Percentiles rank a stretch among this genome's conserved stretches.
phyloP scores from a whole-genome alignment of 2,329 filamentous ascomycete genomes.

The Fusarium sterilihyphosum region DNA sequence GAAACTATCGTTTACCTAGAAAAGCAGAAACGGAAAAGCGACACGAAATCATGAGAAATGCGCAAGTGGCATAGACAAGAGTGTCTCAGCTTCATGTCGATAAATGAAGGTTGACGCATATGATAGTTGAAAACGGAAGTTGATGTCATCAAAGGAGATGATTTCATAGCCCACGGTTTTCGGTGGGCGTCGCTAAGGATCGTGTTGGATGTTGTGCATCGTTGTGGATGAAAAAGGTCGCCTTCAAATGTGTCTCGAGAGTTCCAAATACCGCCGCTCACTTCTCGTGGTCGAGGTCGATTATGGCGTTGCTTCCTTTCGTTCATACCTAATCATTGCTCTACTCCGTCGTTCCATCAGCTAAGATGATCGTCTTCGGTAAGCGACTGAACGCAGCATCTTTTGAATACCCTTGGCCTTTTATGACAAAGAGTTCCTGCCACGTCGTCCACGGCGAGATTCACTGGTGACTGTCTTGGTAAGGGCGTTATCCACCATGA shows the following conservation, averaged over 20 bases:
- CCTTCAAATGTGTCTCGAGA: not conserved
- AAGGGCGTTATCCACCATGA: slow-evolving; percentile 34
- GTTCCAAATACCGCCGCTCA: not conserved
- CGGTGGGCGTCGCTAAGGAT: not conserved
- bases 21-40: not conserved
- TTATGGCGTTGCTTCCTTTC: not conserved
- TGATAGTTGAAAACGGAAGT: not conserved
- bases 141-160: not conserved
- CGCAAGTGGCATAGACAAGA: not conserved
- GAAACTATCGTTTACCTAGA: not conserved
- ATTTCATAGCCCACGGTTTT: not conserved
- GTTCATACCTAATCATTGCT: not conserved
- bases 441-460: slow-evolving; percentile 19
- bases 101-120: not conserved
- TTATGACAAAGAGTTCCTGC: slow-evolving; percentile 20
- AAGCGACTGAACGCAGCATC: too few relatives aligned
- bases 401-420: too few relatives aligned
- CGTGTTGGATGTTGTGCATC: not conserved
- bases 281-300: not conserved
- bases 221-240: too few relatives aligned
- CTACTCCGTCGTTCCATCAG: not conserved
- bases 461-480: slow-evolving; percentile 26
- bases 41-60: not conserved
- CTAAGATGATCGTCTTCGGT: too few relatives aligned
- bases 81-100: not conserved